These are phyloP conservation scores for Zygosaccharomyces pseudorouxii DNA, from an alignment of 805 yeast genomes.

Conservation along the genomic window DNA sequence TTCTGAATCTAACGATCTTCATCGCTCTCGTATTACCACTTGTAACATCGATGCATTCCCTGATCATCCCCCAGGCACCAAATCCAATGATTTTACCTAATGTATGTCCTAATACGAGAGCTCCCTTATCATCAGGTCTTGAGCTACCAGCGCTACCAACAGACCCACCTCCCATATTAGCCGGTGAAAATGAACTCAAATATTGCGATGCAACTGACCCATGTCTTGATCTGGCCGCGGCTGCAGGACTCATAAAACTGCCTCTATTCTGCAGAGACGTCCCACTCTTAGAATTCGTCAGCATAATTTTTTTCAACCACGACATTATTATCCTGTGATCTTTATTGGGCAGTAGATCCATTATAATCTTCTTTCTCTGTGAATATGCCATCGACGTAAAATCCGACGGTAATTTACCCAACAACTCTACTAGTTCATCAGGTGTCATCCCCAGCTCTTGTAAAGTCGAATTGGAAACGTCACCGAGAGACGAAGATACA, in stretches of 20 bases:
- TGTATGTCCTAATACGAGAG: conserved; percentile 53
- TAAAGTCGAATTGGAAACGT: conserved; percentile 13
- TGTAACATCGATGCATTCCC: conserved; percentile 51
- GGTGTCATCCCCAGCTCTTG: conserved; percentile 20
- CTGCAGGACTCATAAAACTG: conserved; percentile 5
- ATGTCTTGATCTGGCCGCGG: conserved; percentile 21
- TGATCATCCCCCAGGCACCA: conserved; percentile 86
- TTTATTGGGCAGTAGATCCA: conserved; percentile 36
- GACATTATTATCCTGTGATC: conserved; percentile 34
- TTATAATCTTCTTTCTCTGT: conserved; percentile 45
- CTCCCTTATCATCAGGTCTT: conserved; percentile 59
- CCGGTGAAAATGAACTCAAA: conserved; percentile 34
- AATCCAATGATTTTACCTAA: conserved; percentile 75
- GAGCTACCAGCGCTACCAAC: conserved; percentile 11
- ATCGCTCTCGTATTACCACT: conserved; percentile 48
- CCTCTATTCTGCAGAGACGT: conserved; percentile 15
- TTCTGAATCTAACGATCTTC: conserved; percentile 52
- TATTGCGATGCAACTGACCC: conserved; percentile 35
- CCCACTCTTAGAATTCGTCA: conserved; percentile 27
- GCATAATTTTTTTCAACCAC: conserved; percentile 26
- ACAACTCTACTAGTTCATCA: conserved; percentile 32
- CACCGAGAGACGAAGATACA: conserved; percentile 19
- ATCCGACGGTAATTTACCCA: conserved; percentile 43
- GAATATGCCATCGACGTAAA: conserved; percentile 57
- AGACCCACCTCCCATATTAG: conserved; percentile 18